These are phyloP conservation scores for Aspergillus steynii DNA, from an alignment of 495 filamentous ascomycete species.

Conservation along the genomic window DNA sequence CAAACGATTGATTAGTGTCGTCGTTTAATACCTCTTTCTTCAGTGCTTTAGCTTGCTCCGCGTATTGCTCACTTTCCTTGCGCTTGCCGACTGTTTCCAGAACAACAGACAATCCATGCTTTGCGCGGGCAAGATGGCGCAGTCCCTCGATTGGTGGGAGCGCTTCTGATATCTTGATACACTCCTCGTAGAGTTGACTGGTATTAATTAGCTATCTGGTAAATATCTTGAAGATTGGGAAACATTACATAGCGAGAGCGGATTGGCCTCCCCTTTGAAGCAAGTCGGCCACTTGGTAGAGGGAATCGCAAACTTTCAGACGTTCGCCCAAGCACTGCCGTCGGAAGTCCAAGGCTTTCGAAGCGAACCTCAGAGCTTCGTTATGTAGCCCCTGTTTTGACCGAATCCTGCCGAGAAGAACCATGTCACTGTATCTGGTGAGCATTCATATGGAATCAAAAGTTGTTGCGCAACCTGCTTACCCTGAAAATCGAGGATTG, in stretches of 20 bases:
- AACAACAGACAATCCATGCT: slow-evolving; percentile 1
- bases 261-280: slow-evolving; percentile 5
- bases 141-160: slow-evolving; percentile 10
- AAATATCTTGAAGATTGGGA: background rate
- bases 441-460: background rate
- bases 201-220: background rate
- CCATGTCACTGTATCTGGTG: slow-evolving; percentile 5
- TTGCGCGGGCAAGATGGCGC: slow-evolving; percentile 10
- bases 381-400: slow-evolving; percentile 3
- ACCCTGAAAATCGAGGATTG: slow-evolving; percentile 13
- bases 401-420: slow-evolving; percentile 9
- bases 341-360: slow-evolving; percentile 10
- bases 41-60: background rate
- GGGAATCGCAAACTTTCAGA: slow-evolving; percentile 12
- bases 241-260: slow-evolving; percentile 2
- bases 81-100: background rate
- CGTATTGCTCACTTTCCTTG: slow-evolving; percentile 1
- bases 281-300: slow-evolving; percentile 8
- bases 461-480: background rate
- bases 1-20: slow-evolving; percentile 7
- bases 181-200: slow-evolving; percentile 10
- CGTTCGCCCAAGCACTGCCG: slow-evolving; percentile 7
- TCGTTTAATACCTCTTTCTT: slow-evolving; percentile 1
- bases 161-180: slow-evolving; percentile 9
- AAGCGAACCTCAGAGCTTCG: slow-evolving; percentile 8